Percentiles rank a stretch among this genome's conserved stretches.
Conservation (phyloP, 2,329 filamentous ascomycete species). For the Trichoderma sp. region DNA sequence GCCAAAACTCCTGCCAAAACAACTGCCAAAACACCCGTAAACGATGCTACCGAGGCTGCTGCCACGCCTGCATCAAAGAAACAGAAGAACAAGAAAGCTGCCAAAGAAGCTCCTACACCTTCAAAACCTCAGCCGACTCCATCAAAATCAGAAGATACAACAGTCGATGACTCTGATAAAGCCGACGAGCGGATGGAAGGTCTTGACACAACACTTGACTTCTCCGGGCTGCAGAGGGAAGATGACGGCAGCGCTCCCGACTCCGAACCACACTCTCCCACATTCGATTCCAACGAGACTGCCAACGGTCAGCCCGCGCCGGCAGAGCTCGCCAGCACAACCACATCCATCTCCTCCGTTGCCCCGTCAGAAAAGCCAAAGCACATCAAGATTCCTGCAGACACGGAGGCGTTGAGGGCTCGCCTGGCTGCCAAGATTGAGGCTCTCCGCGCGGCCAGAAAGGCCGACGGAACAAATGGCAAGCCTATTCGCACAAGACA, state of each 20-base stretch:
- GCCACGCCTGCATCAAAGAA: slow-evolving; percentile 38
- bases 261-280: slow-evolving; percentile 55
- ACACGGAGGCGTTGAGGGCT: slow-evolving; percentile 74
- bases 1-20: slow-evolving; percentile 24
- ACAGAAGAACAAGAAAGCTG: slow-evolving; percentile 32
- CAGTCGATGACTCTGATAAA: background rate
- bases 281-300: slow-evolving; percentile 59
- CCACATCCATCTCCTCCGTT: slow-evolving; percentile 71
- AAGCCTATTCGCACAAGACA: slow-evolving; percentile 79
- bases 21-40: slow-evolving; percentile 16
- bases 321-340: slow-evolving; percentile 57
- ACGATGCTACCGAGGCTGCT: slow-evolving; percentile 28
- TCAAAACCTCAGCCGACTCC: slow-evolving; percentile 32
- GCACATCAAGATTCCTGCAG: slow-evolving; percentile 68
- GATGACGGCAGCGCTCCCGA: slow-evolving; percentile 53
- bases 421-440: slow-evolving; percentile 84
- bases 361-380: slow-evolving; percentile 65
- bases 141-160: slow-evolving; percentile 29
- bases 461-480: slow-evolving; percentile 82
- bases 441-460: slow-evolving; percentile 79
- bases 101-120: slow-evolving; percentile 31
- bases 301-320: slow-evolving; percentile 46
- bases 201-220: slow-evolving; percentile 35
- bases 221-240: slow-evolving; percentile 42
- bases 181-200: background rate